A percentile compares a stretch with the other conserved stretches of the same genome.
Evolutionary conservation across 805 yeast species (phyloP).

Genomic region (Ogataea neopini): DNA sequence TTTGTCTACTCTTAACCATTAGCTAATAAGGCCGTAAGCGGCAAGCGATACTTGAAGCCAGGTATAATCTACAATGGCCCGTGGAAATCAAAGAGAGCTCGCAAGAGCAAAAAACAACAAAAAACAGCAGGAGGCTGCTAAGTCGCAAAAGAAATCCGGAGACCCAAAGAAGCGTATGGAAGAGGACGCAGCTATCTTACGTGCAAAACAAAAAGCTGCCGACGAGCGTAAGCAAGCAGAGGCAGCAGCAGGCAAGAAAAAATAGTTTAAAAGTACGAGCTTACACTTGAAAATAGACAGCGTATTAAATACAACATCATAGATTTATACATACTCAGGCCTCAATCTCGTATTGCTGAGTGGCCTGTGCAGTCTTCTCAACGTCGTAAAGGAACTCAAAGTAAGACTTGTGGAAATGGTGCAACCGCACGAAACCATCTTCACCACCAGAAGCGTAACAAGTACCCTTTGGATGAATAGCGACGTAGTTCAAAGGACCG

Average conservation of each 20-base stretch:
- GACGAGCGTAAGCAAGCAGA: constrained; percentile 41
- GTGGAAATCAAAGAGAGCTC: constrained; percentile 96
- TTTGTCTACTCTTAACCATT: too few species aligned
- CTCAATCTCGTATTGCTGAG: constrained; percentile 23
- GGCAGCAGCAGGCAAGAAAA: constrained; percentile 22
- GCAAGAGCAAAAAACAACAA: constrained; percentile 88
- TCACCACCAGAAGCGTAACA: constrained; percentile 98
- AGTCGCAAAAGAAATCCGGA: constrained; percentile 66
- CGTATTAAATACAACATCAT: constrained; percentile 7
- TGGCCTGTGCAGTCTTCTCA: constrained; percentile 70
- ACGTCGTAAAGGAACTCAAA: constrained; percentile 92
- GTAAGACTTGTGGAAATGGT: constrained; percentile 88
- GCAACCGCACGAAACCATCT: constrained; percentile 95
- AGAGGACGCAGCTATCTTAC: constrained; percentile 84
- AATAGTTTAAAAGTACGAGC: not conserved
- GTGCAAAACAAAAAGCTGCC: constrained; percentile 86
- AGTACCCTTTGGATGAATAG: constrained; percentile 91
- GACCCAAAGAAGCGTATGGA: constrained; percentile 87
- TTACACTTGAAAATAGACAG: constrained; percentile 3
- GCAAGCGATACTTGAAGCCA: not conserved
- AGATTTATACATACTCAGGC: constrained; percentile 14
- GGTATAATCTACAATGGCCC: constrained; percentile 56
- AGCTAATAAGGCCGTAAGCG: not conserved
- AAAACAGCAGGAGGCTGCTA: constrained; percentile 67
- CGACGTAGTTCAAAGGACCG: constrained; percentile 95